phyloP scores from a whole-genome alignment of 176 grass and related monocot genomes.

The Guadua angustifolia region DNA sequence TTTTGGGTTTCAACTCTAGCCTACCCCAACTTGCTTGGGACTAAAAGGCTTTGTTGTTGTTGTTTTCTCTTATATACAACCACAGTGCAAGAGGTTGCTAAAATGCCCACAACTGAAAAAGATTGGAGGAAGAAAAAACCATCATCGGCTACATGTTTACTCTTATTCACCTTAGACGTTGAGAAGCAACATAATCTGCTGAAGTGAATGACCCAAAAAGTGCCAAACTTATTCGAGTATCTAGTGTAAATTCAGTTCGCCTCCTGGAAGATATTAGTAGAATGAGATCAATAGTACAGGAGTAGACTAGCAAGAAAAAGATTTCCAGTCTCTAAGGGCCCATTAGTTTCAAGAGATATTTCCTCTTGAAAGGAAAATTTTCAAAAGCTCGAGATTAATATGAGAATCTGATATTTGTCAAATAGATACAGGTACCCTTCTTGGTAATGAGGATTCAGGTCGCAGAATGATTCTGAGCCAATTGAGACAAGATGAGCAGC shows the following conservation, averaged over 20 bases:
- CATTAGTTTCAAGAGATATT: slow-evolving; percentile 32
- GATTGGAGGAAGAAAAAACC: background rate
- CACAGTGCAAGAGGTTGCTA: background rate
- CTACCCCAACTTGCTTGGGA: too few relatives aligned
- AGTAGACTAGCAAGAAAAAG: background rate
- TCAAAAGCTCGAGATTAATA: slow-evolving; percentile 4
- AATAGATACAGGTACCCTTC: slow-evolving; percentile 55
- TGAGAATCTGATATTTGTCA: slow-evolving; percentile 29
- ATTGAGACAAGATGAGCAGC: slow-evolving; percentile 91
- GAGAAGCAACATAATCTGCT: slow-evolving; percentile 87
- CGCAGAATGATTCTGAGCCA: slow-evolving; percentile 82
- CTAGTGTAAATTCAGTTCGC: slow-evolving; percentile 67
- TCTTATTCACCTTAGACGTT: slow-evolving; percentile 76
- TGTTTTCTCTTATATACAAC: background rate
- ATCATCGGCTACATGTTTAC: slow-evolving; percentile 17
- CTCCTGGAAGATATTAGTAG: slow-evolving; percentile 49
- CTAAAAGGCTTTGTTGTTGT: too few relatives aligned
- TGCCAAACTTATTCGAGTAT: slow-evolving; percentile 88
- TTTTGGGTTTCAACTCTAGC: too few relatives aligned
- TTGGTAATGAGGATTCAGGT: slow-evolving; percentile 76
- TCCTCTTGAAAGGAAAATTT: slow-evolving; percentile 6
- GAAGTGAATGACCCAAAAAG: slow-evolving; percentile 84
- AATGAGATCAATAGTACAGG: slow-evolving; percentile 27
- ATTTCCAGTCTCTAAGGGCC: background rate
- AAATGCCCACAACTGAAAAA: background rate